phyloP scores from a whole-genome alignment of 257 asterid genomes.

The Plectranthus barbatus region DNA sequence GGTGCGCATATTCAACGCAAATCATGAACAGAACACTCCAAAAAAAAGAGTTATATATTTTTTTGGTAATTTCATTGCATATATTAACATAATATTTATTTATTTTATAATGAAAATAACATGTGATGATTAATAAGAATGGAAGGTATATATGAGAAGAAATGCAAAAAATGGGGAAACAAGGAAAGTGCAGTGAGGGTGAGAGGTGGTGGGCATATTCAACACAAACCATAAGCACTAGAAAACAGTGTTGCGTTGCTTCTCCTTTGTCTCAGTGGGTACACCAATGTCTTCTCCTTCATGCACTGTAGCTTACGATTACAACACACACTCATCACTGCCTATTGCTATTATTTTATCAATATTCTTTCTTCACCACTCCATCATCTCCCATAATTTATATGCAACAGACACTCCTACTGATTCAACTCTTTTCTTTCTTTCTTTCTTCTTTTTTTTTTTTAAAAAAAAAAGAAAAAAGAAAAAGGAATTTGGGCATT shows the following conservation, averaged over 20 bases:
- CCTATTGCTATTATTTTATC: constrained; percentile 16
- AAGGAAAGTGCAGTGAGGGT: constrained; percentile 36
- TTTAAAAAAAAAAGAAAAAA: no score
- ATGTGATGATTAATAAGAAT: no score
- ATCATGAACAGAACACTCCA: no score
- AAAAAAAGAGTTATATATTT: no score
- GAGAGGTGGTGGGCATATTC: constrained; percentile 66
- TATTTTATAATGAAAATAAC: no score
- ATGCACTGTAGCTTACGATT: constrained; percentile 36
- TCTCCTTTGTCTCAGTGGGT: constrained; percentile 31
- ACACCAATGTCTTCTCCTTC: constrained; percentile 9
- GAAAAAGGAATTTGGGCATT: no score
- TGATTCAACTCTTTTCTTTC: not conserved
- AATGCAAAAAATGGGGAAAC: no score
- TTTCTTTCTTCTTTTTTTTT: no score
- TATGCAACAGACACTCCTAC: constrained; percentile 12
- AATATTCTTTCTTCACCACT: no score
- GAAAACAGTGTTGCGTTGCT: constrained; percentile 5
- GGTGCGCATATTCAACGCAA: constrained; percentile 52
- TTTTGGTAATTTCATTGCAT: no score
- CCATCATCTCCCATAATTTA: constrained; percentile 18
- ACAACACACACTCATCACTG: constrained; percentile 16
- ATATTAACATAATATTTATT: no score
- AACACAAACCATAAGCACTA: constrained; percentile 23
- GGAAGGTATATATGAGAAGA: no score